Conservation (phyloP, 768 basidiomycete genomes). For the Mycena alexandri region DNA sequence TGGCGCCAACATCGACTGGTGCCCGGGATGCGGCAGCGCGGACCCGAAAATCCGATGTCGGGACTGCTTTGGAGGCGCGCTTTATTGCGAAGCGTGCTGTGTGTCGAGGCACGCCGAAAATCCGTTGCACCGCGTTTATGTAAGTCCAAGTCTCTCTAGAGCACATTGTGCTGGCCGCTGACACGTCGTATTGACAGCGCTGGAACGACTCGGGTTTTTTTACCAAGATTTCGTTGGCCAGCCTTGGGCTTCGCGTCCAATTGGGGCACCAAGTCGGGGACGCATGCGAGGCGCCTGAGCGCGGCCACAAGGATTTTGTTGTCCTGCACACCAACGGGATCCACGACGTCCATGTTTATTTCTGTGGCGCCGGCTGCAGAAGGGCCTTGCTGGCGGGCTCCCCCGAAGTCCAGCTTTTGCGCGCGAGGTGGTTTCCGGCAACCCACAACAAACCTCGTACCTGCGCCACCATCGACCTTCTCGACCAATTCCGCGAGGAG, state of each 20-base stretch:
- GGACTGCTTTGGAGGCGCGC: background rate
- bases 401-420: background rate
- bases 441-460: conserved; percentile 11
- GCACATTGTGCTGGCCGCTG: too few species aligned
- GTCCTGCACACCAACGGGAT: conserved; percentile 3
- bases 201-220: too few species aligned
- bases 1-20: background rate
- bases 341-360: conserved; percentile 2
- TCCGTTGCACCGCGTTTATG: conserved; percentile 38
- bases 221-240: too few species aligned
- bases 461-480: background rate
- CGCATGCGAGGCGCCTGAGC: too few species aligned
- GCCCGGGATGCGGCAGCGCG: background rate
- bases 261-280: too few species aligned
- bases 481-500: background rate
- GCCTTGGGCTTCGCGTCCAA: too few species aligned
- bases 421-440: conserved; percentile 17
- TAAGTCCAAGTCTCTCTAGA: background rate
- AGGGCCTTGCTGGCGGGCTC: background rate
- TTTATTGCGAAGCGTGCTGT: background rate
- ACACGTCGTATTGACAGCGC: too few species aligned
- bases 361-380: conserved; percentile 5
- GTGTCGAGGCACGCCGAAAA: conserved; percentile 19
- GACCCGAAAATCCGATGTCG: background rate
- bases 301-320: background rate